Conservation (phyloP, 2,329 filamentous ascomycete species). For the Phyllosticta citrichinensis region DNA sequence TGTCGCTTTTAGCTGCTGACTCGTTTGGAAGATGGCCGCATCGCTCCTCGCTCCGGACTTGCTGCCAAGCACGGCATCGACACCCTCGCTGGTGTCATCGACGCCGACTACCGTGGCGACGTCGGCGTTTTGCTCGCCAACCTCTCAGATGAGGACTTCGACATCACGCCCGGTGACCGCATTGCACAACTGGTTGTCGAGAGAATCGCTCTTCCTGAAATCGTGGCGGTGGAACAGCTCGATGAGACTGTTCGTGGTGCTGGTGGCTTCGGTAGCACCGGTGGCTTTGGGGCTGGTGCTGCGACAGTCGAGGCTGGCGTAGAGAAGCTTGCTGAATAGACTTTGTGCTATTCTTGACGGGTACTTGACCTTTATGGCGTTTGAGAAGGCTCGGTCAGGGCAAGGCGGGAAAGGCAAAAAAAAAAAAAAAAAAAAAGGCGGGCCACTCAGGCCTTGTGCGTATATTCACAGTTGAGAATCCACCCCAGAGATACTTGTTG, state of each 20-base stretch:
- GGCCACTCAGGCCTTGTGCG: background rate
- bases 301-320: background rate
- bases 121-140: slow-evolving; percentile 96
- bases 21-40: slow-evolving; percentile 59
- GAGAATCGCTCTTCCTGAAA: slow-evolving; percentile 87
- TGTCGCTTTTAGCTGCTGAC: background rate
- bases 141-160: slow-evolving; percentile 72
- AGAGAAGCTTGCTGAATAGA: background rate
- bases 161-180: slow-evolving; percentile 74
- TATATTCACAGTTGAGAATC: background rate
- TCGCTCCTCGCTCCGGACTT: slow-evolving; percentile 83
- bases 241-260: slow-evolving; percentile 85
- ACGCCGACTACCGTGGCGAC: slow-evolving; percentile 90
- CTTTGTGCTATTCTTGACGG: background rate
- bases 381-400: background rate
- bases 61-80: slow-evolving; percentile 94
- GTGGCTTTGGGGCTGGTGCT: slow-evolving; percentile 21
- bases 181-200: slow-evolving; percentile 91
- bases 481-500: background rate
- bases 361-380: background rate
- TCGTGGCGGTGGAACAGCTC: slow-evolving; percentile 78
- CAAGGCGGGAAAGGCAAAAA: background rate
- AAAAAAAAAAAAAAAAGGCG: background rate
- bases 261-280: slow-evolving; percentile 41
- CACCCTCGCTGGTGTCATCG: slow-evolving; percentile 91